phyloP scores from a whole-genome alignment of 331 rosid genomes.

The Saraca asoca region DNA sequence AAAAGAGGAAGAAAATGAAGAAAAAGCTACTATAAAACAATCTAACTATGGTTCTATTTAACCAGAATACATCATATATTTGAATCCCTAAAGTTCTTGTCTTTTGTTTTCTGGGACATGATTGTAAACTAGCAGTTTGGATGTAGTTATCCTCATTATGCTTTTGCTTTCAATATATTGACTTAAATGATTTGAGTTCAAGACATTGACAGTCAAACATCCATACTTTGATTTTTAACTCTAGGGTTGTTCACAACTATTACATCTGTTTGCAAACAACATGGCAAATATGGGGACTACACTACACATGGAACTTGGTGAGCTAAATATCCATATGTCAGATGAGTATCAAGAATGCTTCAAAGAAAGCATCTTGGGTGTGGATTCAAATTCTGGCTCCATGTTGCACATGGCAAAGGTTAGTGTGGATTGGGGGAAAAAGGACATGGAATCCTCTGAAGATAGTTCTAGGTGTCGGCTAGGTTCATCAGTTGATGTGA shows the following conservation, averaged over 20 bases:
- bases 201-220: slow-evolving; percentile 30
- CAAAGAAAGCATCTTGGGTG: slow-evolving; percentile 81
- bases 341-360: slow-evolving; percentile 92
- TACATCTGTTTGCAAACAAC: slow-evolving; percentile 88
- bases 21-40: too few species aligned
- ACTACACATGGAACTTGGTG: slow-evolving; percentile 90
- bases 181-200: slow-evolving; percentile 18
- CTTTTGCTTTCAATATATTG: neutral
- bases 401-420: slow-evolving; percentile 83
- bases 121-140: neutral
- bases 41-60: too few species aligned
- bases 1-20: too few species aligned
- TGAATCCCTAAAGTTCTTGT: slow-evolving; percentile 22
- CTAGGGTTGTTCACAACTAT: slow-evolving; percentile 93
- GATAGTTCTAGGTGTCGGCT: slow-evolving; percentile 61
- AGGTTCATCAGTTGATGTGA: slow-evolving; percentile 79
- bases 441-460: slow-evolving; percentile 75
- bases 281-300: slow-evolving; percentile 79
- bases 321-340: slow-evolving; percentile 84
- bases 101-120: neutral
- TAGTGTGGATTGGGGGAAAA: slow-evolving; percentile 93
- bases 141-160: slow-evolving; percentile 19
- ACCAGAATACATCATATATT: neutral
- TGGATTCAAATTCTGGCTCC: slow-evolving; percentile 92
- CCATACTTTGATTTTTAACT: slow-evolving; percentile 43